These are phyloP conservation scores for Pichia pseudocactophila DNA, from an alignment of 805 yeast species.

Conservation along the genomic window DNA sequence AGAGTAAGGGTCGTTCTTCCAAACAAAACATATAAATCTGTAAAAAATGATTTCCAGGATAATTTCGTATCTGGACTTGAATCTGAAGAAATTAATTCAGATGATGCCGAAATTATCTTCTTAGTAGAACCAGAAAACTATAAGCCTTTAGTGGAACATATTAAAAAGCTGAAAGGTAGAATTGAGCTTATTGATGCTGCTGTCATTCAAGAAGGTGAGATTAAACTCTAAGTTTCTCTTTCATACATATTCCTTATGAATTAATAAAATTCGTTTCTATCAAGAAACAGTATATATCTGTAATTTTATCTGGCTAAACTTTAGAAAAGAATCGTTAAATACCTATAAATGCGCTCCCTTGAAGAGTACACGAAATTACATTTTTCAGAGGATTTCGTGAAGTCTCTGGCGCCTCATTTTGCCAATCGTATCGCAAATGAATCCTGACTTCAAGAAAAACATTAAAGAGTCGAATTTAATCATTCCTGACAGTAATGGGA, in stretches of 20 bases:
- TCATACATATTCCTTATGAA: too few relatives aligned
- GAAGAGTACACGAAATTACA: too few relatives aligned
- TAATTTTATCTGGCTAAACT: too few relatives aligned
- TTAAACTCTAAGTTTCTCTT: constrained; percentile 2
- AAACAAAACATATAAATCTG: constrained; percentile 40
- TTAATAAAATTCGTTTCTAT: too few relatives aligned
- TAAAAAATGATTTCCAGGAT: constrained; percentile 20
- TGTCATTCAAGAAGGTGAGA: constrained; percentile 19
- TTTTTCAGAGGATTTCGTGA: too few relatives aligned
- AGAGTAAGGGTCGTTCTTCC: constrained; percentile 58
- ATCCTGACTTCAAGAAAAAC: not conserved
- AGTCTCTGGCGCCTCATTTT: too few relatives aligned
- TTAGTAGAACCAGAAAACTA: constrained; percentile 20
- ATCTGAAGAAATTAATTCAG: constrained; percentile 9
- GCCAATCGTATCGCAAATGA: not conserved
- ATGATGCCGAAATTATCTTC: constrained; percentile 12
- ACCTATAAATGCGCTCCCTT: too few relatives aligned
- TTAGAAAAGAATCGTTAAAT: too few relatives aligned
- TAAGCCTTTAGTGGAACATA: constrained; percentile 30
- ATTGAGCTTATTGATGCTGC: constrained; percentile 34
- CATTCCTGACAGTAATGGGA: constrained; percentile 2
- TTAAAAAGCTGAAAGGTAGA: constrained; percentile 35
- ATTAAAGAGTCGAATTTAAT: constrained; percentile 10
- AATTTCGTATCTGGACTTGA: constrained; percentile 11
- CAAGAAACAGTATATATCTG: too few relatives aligned